Base-by-base conservation (phyloP, 768 basidiomycete species). In the Chalciporus piperatus region DNA sequence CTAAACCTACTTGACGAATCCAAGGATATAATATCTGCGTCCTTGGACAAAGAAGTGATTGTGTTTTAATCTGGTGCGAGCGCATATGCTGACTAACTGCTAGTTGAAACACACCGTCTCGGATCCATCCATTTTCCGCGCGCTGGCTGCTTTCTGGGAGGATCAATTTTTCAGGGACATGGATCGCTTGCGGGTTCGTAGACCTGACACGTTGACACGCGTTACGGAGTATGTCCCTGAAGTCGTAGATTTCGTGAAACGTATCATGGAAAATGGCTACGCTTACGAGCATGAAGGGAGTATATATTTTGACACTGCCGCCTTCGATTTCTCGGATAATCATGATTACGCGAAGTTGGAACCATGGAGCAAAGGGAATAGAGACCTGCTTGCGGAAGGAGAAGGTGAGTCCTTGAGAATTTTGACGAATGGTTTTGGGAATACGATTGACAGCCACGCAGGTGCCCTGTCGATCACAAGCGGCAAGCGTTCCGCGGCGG, bases 161-260 rank as follows among this genome's bases (percentile, higher is more conserved):
- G 74, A 72, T 28, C 80, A 84, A 48, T 99, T 94, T 74, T 93
- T 96, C 74, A 74, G 83, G 27, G 94, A 98, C 62, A 99, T 99
- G 97, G 72, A 75, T 14, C 82, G 86, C n/a, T 79, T 99, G 16
- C 81, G 81, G 55, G 89, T 98, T 37, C 84, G 87, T 51, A 83
- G 87, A 19, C 94, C 97, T 16, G 92, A 96, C 66, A 91, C 84
- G 4, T 70, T 98, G 48, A 98, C 97, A 1, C 85, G 96, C 38
- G 97, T 98, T 6, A 95, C 95, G 1, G 97, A 98, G 70, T 99
- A 93, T 69, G 87, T 99, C 8, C 92, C 94, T 4, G 95, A 98
- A 71, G 91, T 98, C 57, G 91, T 94, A 45, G 70, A 80, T 4
- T 99, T 94, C 67, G 88, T 98, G 35, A 80, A 93, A 65, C 74